phyloP scores from a whole-genome alignment of 2,329 filamentous ascomycete species.

The Rugonectria rugulosa region DNA sequence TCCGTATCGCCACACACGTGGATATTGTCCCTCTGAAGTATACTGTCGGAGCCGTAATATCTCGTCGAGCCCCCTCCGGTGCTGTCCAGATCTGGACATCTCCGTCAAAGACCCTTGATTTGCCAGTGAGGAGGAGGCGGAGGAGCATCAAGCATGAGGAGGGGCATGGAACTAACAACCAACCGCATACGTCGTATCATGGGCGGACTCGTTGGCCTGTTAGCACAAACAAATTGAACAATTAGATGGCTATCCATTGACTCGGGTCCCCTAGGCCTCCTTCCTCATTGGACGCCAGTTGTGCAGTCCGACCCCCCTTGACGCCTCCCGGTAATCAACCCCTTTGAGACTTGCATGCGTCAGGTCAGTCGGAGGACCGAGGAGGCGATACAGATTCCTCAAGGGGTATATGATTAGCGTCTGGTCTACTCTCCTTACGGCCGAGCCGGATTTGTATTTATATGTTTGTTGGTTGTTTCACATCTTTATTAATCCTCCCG shows the following conservation, averaged over 20 bases:
- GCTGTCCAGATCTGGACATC: neutral
- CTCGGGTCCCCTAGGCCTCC: slow-evolving; percentile 2
- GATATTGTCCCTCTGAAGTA: too few relatives aligned
- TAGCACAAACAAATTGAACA: neutral
- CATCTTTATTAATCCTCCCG: neutral
- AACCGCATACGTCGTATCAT: slow-evolving; percentile 21
- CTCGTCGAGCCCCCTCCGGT: neutral
- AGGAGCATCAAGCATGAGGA: too few relatives aligned
- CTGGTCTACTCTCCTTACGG: neutral
- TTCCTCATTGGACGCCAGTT: slow-evolving; percentile 9
- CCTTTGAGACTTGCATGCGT: too few relatives aligned
- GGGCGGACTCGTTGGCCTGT: slow-evolving; percentile 15
- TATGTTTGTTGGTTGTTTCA: slow-evolving; percentile 17
- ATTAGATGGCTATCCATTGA: neutral
- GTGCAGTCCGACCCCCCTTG: too few relatives aligned
- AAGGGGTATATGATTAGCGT: slow-evolving; percentile 15
- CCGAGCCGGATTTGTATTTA: neutral
- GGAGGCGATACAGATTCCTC: neutral
- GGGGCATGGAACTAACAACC: neutral
- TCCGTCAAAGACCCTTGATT: neutral
- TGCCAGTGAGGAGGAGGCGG: neutral
- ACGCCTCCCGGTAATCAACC: too few relatives aligned
- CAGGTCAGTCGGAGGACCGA: neutral
- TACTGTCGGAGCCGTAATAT: too few relatives aligned
- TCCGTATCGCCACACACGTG: too few relatives aligned